Conservation (phyloP, 1,139 yeast genomes). For the Magnusiomyces magnusii region DNA sequence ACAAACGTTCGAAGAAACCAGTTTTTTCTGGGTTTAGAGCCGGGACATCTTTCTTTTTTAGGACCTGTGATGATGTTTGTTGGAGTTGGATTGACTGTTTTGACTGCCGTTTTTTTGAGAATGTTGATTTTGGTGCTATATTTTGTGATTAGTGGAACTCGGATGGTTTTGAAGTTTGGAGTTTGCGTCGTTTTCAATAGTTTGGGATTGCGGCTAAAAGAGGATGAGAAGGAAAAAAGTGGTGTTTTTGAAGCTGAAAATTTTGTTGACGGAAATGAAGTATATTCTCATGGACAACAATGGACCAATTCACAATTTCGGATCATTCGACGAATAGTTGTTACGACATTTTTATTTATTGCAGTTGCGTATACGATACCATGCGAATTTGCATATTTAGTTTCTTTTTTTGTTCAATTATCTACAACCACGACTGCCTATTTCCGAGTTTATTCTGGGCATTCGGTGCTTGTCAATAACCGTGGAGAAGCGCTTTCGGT, state of each 20-base stretch:
- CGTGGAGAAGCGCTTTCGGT: not conserved
- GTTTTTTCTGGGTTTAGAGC: slow-evolving; percentile 63
- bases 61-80: slow-evolving; percentile 52
- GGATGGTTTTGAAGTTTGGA: not conserved
- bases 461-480: not conserved
- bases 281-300: not conserved
- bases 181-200: not conserved
- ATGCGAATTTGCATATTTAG: slow-evolving; percentile 65
- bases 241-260: no score
- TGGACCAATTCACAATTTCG: not conserved
- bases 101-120: not conserved
- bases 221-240: no score
- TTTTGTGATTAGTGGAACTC: not conserved
- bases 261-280: no score
- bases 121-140: not conserved
- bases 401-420: slow-evolving; percentile 43
- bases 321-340: slow-evolving; percentile 21
- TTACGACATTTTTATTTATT: slow-evolving; percentile 35
- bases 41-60: slow-evolving; percentile 45
- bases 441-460: not conserved
- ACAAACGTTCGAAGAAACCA: slow-evolving; percentile 30
- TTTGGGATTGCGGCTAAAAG: no score
- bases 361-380: slow-evolving; percentile 60
- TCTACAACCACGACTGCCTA: slow-evolving; percentile 17
- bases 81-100: slow-evolving; percentile 38